A percentile compares a stretch with the other conserved stretches of the same genome.
Evolutionary conservation across 1,284 basidiomycete species (phyloP).

Genomic region (Kwoniella shivajii): DNA sequence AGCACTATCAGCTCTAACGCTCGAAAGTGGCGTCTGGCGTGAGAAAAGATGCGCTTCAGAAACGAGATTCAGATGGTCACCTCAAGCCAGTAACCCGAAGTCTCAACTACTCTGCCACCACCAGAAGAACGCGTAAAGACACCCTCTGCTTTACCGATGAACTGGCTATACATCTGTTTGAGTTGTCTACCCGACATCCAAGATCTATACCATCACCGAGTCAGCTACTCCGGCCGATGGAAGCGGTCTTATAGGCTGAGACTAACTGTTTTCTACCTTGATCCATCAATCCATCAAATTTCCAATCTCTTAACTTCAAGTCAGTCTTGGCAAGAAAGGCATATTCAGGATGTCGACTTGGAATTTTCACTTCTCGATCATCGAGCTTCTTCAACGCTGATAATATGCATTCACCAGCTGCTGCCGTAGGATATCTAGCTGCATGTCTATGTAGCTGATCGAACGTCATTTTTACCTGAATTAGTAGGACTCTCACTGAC

Average conservation of each 20-base stretch:
- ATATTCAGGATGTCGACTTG: constrained; percentile 56
- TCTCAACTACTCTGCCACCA: constrained; percentile 65
- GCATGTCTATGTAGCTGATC: constrained; percentile 82
- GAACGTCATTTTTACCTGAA: background rate
- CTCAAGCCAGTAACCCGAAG: constrained; percentile 70
- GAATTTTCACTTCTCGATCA: constrained; percentile 50
- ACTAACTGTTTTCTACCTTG: constrained; percentile 73
- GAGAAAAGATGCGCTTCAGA: no score
- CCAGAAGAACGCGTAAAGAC: constrained; percentile 71
- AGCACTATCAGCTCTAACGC: no score
- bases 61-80: constrained; percentile 49
- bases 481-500: background rate
- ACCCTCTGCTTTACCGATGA: constrained; percentile 54
- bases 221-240: constrained; percentile 33
- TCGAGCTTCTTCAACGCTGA: constrained; percentile 53
- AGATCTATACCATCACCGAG: constrained; percentile 22
- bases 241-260: background rate
- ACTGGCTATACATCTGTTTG: constrained; percentile 24
- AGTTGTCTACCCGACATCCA: constrained; percentile 38
- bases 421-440: constrained; percentile 71
- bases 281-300: constrained; percentile 62
- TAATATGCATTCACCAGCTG: constrained; percentile 58
- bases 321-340: constrained; percentile 65
- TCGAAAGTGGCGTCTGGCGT: no score
- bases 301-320: constrained; percentile 62